These are phyloP conservation scores for Tetracladium marchalianum DNA, from an alignment of 495 filamentous ascomycete genomes.

Conservation along the genomic window DNA sequence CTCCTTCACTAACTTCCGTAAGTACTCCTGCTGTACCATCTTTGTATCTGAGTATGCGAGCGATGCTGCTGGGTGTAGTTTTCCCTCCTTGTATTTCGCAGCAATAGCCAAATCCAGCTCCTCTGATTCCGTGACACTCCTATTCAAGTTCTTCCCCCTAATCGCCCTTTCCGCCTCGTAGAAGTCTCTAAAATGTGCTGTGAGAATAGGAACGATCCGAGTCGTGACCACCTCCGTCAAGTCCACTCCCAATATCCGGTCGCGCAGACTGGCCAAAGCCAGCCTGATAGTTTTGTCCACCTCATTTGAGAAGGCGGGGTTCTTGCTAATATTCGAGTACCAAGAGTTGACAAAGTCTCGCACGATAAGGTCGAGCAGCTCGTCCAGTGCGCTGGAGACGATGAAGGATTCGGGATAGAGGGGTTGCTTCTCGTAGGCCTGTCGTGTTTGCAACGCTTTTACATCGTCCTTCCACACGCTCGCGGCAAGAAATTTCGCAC, in stretches of 20 bases:
- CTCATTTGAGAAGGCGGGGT: slow-evolving; percentile 70
- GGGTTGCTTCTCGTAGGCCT: slow-evolving; percentile 40
- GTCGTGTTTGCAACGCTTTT: slow-evolving; percentile 42
- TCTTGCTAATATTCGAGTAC: slow-evolving; percentile 79
- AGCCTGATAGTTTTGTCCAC: slow-evolving; percentile 70
- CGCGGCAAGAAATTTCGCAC: slow-evolving; percentile 51
- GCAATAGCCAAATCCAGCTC: slow-evolving; percentile 93
- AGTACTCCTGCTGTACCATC: slow-evolving; percentile 73
- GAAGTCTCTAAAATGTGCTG: slow-evolving; percentile 84
- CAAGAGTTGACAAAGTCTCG: slow-evolving; percentile 83
- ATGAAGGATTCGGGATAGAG: slow-evolving; percentile 71
- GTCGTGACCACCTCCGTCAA: slow-evolving; percentile 71
- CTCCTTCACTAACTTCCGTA: slow-evolving; percentile 58
- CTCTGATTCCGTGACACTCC: slow-evolving; percentile 89
- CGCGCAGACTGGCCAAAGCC: slow-evolving; percentile 60
- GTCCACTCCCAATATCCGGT: slow-evolving; percentile 62
- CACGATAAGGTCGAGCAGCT: slow-evolving; percentile 63
- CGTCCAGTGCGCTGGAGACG: slow-evolving; percentile 73
- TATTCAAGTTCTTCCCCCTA: slow-evolving; percentile 74
- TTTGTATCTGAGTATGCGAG: slow-evolving; percentile 74
- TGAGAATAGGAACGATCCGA: slow-evolving; percentile 77
- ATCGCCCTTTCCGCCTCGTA: slow-evolving; percentile 83
- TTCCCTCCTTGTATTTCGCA: slow-evolving; percentile 80
- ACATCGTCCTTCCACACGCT: slow-evolving; percentile 60
- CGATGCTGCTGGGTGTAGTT: slow-evolving; percentile 81